Evolutionary conservation across 2,329 filamentous ascomycete species (phyloP).

Genomic region (Colletotrichum musae): DNA sequence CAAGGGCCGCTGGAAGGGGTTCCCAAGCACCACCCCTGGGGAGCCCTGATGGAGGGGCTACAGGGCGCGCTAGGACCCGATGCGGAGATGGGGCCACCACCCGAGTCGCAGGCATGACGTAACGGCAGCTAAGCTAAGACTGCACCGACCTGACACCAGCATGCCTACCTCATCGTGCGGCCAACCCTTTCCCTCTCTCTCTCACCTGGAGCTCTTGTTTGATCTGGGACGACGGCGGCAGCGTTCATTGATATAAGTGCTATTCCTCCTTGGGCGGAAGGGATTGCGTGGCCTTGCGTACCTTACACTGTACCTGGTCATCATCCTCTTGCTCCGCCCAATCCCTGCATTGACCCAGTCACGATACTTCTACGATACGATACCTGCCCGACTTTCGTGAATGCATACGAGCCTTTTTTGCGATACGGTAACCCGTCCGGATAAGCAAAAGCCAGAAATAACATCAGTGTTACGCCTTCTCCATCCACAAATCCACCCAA

Average conservation of each 20-base stretch:
- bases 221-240: too few relatives aligned
- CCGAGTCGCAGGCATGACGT: conserved; percentile 36
- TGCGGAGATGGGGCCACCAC: conserved; percentile 24
- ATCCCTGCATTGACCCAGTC: conserved; percentile 1
- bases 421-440: conserved; percentile 6
- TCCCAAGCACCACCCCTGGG: background rate
- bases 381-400: background rate
- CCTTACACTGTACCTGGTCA: background rate
- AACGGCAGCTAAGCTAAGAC: conserved; percentile 17
- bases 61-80: conserved; percentile 25
- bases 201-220: background rate
- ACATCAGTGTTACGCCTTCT: conserved; percentile 13
- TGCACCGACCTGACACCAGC: conserved; percentile 22
- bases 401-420: conserved; percentile 10
- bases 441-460: conserved; percentile 24
- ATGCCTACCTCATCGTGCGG: conserved; percentile 26
- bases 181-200: conserved; percentile 6
- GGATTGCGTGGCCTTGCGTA: background rate
- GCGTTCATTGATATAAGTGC: conserved; percentile 22
- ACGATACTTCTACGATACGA: conserved; percentile 13
- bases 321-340: background rate
- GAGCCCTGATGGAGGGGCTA: conserved; percentile 10
- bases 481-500: conserved; percentile 4
- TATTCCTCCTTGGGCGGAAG: conserved; percentile 3
- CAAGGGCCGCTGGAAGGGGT: conserved; percentile 9